Base-by-base conservation (phyloP, 2,329 filamentous ascomycete genomes). In the Fusarium anthophilum region DNA sequence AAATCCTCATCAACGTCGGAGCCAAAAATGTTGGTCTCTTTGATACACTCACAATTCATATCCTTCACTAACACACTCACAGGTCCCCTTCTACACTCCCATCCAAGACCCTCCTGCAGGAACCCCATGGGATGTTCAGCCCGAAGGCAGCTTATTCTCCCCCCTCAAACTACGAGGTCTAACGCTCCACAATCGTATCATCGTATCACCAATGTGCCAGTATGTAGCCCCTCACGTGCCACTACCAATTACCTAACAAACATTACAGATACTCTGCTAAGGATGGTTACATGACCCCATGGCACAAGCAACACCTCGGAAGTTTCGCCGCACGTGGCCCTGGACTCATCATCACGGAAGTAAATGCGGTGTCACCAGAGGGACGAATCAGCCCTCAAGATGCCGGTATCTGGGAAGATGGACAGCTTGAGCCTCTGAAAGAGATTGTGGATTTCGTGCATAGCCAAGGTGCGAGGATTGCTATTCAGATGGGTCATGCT, bases 321-420 rank as follows among this genome's bases (percentile, higher is more conserved):
- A 79, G 80, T 53, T 82, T 83, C 47, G 78, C 82, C 8, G 75
- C 77, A 26, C 79, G 82, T 10, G 84, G 84, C 10, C 77, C 93
- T 0, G 92, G 91, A 1, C 81, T 94, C 6, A 80, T 90, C 22
- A 86, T 92, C 48, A 85, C 93, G 22, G 93, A 95, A 82, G 91
- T 92, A 6, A 93, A 92, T 2, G 85, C 90, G 5, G 90, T 95
- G 0, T 84, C 87, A 2, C 82, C 91, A 0, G 87, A 92, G 73
- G 93, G 93, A 15, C 87, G 93, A 28, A 94, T 94, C 81, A 93
- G 91, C 0, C 93, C 92, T 0, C 86, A 93, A 76, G 91, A 93
- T 76, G 80, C 82, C 17, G 92, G 93, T 1, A 80, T 95, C 6
- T 95, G 92, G 92, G 87, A 91, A 66, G 93, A 95, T 78, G 87